phyloP scores from a whole-genome alignment of 2,329 filamentous ascomycete species.

The Ophiostoma sp. region DNA sequence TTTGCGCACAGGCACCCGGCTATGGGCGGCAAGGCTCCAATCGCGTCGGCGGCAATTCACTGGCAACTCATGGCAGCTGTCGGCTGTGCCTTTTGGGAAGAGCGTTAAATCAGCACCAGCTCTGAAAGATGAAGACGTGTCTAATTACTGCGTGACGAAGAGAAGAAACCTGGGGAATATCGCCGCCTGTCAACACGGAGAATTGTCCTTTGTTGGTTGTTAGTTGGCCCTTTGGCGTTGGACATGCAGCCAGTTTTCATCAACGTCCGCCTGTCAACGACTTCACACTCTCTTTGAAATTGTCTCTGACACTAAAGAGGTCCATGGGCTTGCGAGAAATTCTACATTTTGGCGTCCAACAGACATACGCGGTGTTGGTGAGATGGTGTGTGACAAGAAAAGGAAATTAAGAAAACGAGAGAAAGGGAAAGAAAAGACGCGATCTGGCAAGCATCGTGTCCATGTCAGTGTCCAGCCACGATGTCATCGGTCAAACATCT shows the following conservation, averaged over 20 bases:
- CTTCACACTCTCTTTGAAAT: neutral
- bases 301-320: neutral
- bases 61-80: neutral
- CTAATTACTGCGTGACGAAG: neutral
- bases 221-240: neutral
- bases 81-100: neutral
- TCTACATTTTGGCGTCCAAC: neutral
- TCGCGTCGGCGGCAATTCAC: neutral
- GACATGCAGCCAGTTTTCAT: neutral
- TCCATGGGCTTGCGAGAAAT: neutral
- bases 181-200: slow-evolving; percentile 5
- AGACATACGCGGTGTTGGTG: neutral
- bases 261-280: neutral
- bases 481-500: neutral
- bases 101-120: neutral
- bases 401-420: neutral
- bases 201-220: neutral
- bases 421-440: neutral
- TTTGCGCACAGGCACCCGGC: neutral
- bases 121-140: too few species aligned
- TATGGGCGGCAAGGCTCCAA: neutral
- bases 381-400: neutral
- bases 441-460: neutral
- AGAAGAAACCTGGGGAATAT: neutral
- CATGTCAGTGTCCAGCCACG: neutral